These are phyloP conservation scores for Cerrena zonata DNA, from an alignment of 1,284 basidiomycete species.

Conservation along the genomic window DNA sequence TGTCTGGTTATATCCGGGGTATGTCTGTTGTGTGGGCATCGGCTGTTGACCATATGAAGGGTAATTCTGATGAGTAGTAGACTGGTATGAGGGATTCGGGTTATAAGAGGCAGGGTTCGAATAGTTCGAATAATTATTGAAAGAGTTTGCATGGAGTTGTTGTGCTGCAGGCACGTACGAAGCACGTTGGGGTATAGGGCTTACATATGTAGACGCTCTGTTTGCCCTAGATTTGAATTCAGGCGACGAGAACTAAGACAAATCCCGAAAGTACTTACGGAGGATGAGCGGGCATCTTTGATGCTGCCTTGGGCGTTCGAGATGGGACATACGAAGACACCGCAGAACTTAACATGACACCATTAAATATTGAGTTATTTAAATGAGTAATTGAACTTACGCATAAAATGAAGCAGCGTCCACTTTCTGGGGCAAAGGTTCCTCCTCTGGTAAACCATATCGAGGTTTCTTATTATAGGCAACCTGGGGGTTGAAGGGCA, in stretches of 20 bases:
- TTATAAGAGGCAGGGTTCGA: too few species aligned
- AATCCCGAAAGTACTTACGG: background rate
- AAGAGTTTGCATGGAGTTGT: background rate
- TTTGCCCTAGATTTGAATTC: too few species aligned
- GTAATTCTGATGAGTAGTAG: background rate
- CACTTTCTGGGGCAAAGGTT: constrained; percentile 15
- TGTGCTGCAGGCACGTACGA: background rate
- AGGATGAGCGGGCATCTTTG: background rate
- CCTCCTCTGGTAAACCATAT: constrained; percentile 10
- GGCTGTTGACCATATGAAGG: background rate
- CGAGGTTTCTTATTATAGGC: constrained; percentile 35
- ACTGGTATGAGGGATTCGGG: background rate
- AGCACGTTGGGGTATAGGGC: background rate
- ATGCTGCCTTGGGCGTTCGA: background rate
- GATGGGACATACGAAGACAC: constrained; percentile 4
- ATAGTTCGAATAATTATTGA: background rate
- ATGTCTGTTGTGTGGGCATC: background rate
- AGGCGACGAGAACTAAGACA: too few species aligned
- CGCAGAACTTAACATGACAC: background rate
- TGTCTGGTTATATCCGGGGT: background rate
- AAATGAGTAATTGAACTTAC: constrained; percentile 27
- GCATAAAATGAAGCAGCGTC: constrained; percentile 51
- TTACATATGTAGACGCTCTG: background rate
- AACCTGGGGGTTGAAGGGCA: constrained; percentile 40
- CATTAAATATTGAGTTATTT: background rate